Evolutionary conservation across 257 asterid genomes (phyloP).

Genomic region (Anisodus tanguticus): DNA sequence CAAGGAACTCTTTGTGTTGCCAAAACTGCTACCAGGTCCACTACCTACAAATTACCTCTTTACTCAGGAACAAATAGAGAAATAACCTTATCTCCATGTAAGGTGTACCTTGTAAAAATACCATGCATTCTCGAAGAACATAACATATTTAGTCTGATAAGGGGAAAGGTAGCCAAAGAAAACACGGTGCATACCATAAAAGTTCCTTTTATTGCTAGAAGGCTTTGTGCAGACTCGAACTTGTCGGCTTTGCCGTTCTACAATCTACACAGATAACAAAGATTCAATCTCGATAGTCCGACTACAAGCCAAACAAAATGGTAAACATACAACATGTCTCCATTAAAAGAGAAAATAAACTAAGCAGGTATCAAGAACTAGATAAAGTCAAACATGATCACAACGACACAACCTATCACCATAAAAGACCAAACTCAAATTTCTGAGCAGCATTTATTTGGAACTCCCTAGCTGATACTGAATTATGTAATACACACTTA

Average conservation of each 20-base stretch:
- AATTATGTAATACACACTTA: neutral
- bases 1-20: conserved; percentile 73
- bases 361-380: conserved; percentile 17
- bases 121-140: neutral
- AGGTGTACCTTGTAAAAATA: neutral
- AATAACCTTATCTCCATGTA: conserved; percentile 9
- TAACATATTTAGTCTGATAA: neutral
- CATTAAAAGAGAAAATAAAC: neutral
- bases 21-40: conserved; percentile 49
- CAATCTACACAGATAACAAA: conserved; percentile 49
- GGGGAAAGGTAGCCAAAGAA: conserved; percentile 25
- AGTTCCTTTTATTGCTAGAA: conserved; percentile 72
- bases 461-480: conserved; percentile 3
- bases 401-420: neutral
- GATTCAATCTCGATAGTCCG: neutral
- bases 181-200: conserved; percentile 58
- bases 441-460: neutral
- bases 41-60: conserved; percentile 40
- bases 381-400: neutral
- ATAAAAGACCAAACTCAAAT: conserved; percentile 8
- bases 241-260: conserved; percentile 82
- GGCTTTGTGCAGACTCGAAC: conserved; percentile 80
- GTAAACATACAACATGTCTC: conserved; percentile 7
- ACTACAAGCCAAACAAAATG: neutral
- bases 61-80: neutral